Base-by-base conservation (phyloP, 139 green algal genomes). In the Auxenochlorella pyrenoidosa region DNA sequence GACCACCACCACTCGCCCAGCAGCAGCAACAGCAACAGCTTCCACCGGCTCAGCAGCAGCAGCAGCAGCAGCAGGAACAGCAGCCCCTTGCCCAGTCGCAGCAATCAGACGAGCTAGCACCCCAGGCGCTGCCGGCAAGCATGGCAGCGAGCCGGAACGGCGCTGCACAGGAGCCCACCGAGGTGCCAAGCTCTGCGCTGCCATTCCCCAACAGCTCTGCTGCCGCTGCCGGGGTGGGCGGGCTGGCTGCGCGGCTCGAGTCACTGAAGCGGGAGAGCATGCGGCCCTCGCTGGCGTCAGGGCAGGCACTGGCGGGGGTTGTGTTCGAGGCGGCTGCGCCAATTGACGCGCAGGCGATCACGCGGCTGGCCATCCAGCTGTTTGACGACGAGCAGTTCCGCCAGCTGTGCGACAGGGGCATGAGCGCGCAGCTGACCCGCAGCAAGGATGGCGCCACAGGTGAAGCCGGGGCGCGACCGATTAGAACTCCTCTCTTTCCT, bases 381-480 rank as follows among this genome's bases (percentile, higher is more conserved):
- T 96, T 97, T 75, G 86, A 93, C 40, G 95, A 97, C n/a, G 21
- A 88, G 24, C 87, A 86, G 38, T 92, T 97, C 51, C 21, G 86
- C 72, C 72, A 85, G 60, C 77, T 93, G 71, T 95, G 88, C 34
- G 89, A 94, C 40, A 92, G 94, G 22, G 94, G 89, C n/a, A 80
- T 98, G 73, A 92, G 87, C 59, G 91, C 88, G 73, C 92, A 95
- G 89, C 92, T 98, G 88, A 92, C 95, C 84, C 93, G 95, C 36
- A 97, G 94, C 19, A 95, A 93, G 81, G 94, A 98, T 51, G 95
- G 95, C 1, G 95, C 95, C 24, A 98, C 95, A 5, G 92, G 94
- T 84, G 47, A 36, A n/a, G 1, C 0, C n/a, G 8, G 34, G 34
- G 34, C 34, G n/a, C 18, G 16, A 63, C 10, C 13, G 54, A 13